A percentile compares a stretch with the other conserved stretches of the same genome.
phyloP scores from a whole-genome alignment of 768 basidiomycete species.

The Gloeophyllum trabeum region DNA sequence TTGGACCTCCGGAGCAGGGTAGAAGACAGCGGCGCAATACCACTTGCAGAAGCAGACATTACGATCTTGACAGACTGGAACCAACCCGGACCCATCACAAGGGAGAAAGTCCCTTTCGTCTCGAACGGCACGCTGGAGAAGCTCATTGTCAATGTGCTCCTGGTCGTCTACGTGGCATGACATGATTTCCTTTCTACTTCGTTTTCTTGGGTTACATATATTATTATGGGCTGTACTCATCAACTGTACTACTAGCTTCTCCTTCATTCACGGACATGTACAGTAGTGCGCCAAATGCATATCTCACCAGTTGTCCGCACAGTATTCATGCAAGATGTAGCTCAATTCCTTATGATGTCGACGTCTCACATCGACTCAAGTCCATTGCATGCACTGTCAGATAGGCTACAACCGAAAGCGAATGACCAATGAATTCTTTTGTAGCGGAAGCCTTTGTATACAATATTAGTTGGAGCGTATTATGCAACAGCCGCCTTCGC shows the following conservation, averaged over 20 bases:
- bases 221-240: too few species aligned
- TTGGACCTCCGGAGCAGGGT: constrained; percentile 38
- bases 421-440: not conserved
- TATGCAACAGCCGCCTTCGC: constrained; percentile 35
- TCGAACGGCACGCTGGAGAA: constrained; percentile 58
- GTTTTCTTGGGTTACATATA: too few species aligned
- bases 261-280: too few species aligned
- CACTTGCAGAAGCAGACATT: constrained; percentile 52
- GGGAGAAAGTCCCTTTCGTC: constrained; percentile 61
- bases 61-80: constrained; percentile 44
- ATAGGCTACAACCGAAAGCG: too few species aligned
- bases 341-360: too few species aligned
- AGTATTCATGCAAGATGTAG: too few species aligned
- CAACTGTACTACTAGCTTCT: too few species aligned
- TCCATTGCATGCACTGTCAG: too few species aligned
- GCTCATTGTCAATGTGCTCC: constrained; percentile 62
- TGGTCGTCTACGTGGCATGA: constrained; percentile 62
- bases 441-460: not conserved
- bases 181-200: too few species aligned
- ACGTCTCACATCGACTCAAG: too few species aligned
- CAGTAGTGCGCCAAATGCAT: too few species aligned
- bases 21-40: constrained; percentile 57
- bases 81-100: constrained; percentile 34
- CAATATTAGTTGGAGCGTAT: constrained; percentile 4
- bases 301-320: too few species aligned